These are phyloP conservation scores for Eremochloa ophiuroides DNA, from an alignment of 176 grass and related monocot species.

Conservation along the genomic window DNA sequence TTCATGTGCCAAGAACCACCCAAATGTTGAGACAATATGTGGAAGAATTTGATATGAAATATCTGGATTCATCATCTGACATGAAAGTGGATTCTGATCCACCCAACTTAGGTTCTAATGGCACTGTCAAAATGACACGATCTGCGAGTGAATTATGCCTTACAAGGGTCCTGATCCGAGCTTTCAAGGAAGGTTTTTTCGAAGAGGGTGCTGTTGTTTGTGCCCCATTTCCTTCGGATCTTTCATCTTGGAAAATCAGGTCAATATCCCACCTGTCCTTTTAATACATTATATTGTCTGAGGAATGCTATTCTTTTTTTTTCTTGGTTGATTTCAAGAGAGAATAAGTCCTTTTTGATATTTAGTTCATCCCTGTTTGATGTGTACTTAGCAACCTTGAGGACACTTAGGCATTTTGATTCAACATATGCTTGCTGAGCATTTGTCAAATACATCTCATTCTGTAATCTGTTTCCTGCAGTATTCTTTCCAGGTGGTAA, in stretches of 20 bases:
- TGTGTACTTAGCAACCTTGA: too few species aligned
- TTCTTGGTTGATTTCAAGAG: neutral
- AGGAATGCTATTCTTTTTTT: neutral
- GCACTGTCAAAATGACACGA: neutral
- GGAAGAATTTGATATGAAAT: slow-evolving; percentile 40
- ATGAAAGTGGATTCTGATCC: slow-evolving; percentile 9
- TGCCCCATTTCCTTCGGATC: slow-evolving; percentile 60
- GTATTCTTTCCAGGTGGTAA: neutral
- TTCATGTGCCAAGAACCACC: slow-evolving; percentile 51
- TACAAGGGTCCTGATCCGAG: slow-evolving; percentile 62
- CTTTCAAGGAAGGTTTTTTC: slow-evolving; percentile 78
- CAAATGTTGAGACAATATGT: slow-evolving; percentile 44
- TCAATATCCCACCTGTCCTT: slow-evolving; percentile 1
- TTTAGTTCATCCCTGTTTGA: too few species aligned
- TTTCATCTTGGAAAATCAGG: slow-evolving; percentile 80
- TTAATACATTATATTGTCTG: neutral
- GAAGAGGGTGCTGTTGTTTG: slow-evolving; percentile 84
- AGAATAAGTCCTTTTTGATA: neutral
- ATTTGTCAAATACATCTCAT: neutral
- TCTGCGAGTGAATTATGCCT: slow-evolving; percentile 43
- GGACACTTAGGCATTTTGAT: too few species aligned
- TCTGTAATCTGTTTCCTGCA: neutral
- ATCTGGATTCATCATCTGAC: slow-evolving; percentile 24
- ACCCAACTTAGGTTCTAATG: slow-evolving; percentile 19
- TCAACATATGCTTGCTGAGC: too few species aligned